These are phyloP conservation scores for Penicillium maclennaniae DNA, from an alignment of 495 filamentous ascomycete genomes.

Conservation along the genomic window DNA sequence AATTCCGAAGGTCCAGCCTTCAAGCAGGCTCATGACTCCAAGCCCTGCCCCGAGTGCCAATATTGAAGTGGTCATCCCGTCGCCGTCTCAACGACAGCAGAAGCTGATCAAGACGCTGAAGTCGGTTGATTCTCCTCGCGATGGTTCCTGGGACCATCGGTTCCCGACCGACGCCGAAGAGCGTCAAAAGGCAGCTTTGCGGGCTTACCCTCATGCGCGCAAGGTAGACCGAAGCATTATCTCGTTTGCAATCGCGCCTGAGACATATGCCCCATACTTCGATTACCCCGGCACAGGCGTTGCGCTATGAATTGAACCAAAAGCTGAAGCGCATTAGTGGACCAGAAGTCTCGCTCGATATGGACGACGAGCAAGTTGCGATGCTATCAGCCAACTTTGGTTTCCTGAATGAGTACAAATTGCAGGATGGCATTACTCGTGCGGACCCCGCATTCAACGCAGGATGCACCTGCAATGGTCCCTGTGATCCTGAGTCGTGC, in stretches of 20 bases:
- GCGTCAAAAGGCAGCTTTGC: constrained; percentile 12
- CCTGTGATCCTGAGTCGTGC: constrained; percentile 36
- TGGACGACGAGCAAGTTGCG: constrained; percentile 21
- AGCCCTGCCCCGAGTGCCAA: not conserved
- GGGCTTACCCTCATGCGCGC: constrained; percentile 21
- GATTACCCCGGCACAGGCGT: not conserved
- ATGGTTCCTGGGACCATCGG: constrained; percentile 17
- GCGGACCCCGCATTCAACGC: constrained; percentile 31
- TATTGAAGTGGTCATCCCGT: constrained; percentile 10
- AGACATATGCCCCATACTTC: not conserved
- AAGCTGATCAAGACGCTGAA: not conserved
- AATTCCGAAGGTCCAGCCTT: not conserved
- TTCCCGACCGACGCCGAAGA: constrained; percentile 27
- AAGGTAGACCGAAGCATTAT: constrained; percentile 1
- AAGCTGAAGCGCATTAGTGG: constrained; percentile 29
- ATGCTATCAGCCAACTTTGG: constrained; percentile 34
- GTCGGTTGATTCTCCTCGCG: not conserved
- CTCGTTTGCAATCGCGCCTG: not conserved
- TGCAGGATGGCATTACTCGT: constrained; percentile 30
- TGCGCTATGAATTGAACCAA: constrained; percentile 17
- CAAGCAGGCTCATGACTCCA: not conserved
- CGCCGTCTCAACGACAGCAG: constrained; percentile 2
- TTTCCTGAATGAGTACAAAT: constrained; percentile 42
- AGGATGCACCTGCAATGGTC: constrained; percentile 37
- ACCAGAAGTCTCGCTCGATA: constrained; percentile 21